These are phyloP conservation scores for Lactarius vividus DNA, from an alignment of 768 basidiomycete species.

Conservation along the genomic window DNA sequence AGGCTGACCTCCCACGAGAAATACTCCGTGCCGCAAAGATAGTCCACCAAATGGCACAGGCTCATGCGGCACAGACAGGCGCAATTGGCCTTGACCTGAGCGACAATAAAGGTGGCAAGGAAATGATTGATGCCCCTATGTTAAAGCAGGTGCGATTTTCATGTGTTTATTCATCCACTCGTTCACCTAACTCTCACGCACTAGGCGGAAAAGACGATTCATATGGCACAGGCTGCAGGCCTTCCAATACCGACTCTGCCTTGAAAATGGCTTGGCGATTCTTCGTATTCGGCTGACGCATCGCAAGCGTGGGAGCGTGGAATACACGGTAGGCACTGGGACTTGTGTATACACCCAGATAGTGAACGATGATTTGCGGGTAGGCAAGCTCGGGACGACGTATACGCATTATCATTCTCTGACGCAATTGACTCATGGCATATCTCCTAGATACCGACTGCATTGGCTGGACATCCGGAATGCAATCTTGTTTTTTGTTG, in stretches of 20 bases:
- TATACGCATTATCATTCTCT: background rate
- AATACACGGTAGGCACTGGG: background rate
- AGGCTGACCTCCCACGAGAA: slow-evolving; percentile 43
- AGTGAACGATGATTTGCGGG: background rate
- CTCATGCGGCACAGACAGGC: slow-evolving; percentile 51
- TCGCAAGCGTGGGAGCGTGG: background rate
- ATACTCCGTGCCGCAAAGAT: slow-evolving; percentile 76
- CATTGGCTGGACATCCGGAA: background rate
- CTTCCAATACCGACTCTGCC: slow-evolving; percentile 16
- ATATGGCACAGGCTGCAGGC: slow-evolving; percentile 20
- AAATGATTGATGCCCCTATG: slow-evolving; percentile 94
- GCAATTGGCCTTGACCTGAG: slow-evolving; percentile 70
- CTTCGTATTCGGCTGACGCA: background rate
- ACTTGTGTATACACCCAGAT: background rate
- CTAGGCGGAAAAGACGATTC: slow-evolving; percentile 26
- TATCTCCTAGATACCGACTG: background rate
- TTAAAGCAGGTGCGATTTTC: slow-evolving; percentile 60
- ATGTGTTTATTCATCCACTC: background rate
- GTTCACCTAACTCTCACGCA: background rate
- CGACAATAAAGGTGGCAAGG: slow-evolving; percentile 48
- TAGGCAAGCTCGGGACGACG: background rate
- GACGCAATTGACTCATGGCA: background rate
- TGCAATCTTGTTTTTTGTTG: background rate
- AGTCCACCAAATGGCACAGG: slow-evolving; percentile 58
- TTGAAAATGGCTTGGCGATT: background rate